phyloP scores from a whole-genome alignment of 352 stramenopile genomes.

The Phytophthora litchii region DNA sequence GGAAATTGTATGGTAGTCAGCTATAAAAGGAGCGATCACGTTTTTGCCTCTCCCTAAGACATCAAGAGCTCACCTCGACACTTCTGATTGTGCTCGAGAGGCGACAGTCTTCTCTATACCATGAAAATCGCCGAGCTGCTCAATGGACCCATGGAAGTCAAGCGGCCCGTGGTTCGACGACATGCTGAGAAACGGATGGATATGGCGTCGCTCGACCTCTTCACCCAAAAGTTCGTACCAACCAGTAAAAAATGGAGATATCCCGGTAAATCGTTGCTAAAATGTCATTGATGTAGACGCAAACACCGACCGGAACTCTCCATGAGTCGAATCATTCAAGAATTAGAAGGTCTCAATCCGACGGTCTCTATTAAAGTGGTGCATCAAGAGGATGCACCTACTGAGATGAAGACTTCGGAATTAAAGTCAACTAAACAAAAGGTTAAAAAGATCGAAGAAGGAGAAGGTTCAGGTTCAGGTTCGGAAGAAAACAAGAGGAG shows the following conservation, averaged over 20 bases:
- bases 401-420: background rate
- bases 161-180: background rate
- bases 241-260: background rate
- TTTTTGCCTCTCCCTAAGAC: constrained; percentile 22
- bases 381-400: constrained; percentile 3
- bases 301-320: constrained; percentile 44
- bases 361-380: constrained; percentile 8
- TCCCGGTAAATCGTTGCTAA: constrained; percentile 14
- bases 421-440: constrained; percentile 4
- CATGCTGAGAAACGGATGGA: constrained; percentile 41
- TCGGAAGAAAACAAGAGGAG: constrained; percentile 9
- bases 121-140: constrained; percentile 52
- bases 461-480: constrained; percentile 1
- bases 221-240: constrained; percentile 37
- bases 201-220: constrained; percentile 65
- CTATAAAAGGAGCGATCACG: constrained; percentile 13
- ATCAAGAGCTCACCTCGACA: constrained; percentile 40
- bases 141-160: constrained; percentile 12
- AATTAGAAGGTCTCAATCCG: constrained; percentile 20
- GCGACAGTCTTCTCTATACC: background rate
- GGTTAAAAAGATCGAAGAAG: constrained; percentile 3
- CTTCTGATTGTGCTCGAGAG: constrained; percentile 26
- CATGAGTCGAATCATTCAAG: constrained; percentile 58
- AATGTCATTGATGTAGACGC: constrained; percentile 22
- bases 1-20: constrained; percentile 27